A percentile compares a stretch with the other conserved stretches of the same genome.
These are phyloP conservation scores for Hypoxylon perforatum DNA, from an alignment of 495 filamentous ascomycete genomes.

Conservation along the genomic window DNA sequence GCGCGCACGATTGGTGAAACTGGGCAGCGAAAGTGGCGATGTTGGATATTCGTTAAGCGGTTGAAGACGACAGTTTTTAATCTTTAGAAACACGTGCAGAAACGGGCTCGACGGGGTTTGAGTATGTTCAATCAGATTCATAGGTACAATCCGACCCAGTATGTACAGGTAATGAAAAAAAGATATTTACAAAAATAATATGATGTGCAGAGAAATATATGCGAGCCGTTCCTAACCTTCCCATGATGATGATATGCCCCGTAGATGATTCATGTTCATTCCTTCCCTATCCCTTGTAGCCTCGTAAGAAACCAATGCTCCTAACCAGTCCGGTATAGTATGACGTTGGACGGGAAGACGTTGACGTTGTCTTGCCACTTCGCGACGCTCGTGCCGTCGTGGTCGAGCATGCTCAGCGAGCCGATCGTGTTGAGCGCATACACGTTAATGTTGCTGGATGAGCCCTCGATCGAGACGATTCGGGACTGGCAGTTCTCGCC, in stretches of 20 bases:
- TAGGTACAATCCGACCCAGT: constrained; percentile 23
- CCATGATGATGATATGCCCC: constrained; percentile 15
- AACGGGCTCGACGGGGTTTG: neutral
- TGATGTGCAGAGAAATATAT: constrained; percentile 36
- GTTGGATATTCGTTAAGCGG: constrained; percentile 65
- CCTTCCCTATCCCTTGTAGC: constrained; percentile 3
- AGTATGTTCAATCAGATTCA: constrained; percentile 1
- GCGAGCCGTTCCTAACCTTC: constrained; percentile 6
- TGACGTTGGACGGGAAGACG: constrained; percentile 58
- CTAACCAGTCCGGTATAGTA: constrained; percentile 53
- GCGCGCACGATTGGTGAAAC: constrained; percentile 64
- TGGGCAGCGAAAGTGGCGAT: constrained; percentile 68
- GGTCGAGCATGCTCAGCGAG: constrained; percentile 58
- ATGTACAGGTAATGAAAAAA: constrained; percentile 28
- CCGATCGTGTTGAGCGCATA: constrained; percentile 69
- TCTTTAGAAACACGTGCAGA: neutral
- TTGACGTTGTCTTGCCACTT: constrained; percentile 59
- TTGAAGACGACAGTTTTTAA: constrained; percentile 22
- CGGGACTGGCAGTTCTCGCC: constrained; percentile 66
- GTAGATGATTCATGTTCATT: neutral
- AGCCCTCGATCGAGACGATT: constrained; percentile 63
- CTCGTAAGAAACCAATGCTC: neutral
- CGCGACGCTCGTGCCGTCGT: constrained; percentile 52
- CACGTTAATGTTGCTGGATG: constrained; percentile 57
- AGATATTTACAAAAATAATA: constrained; percentile 26